Evolutionary conservation across 768 basidiomycete genomes (phyloP).

Genomic region (Russula vinacea): DNA sequence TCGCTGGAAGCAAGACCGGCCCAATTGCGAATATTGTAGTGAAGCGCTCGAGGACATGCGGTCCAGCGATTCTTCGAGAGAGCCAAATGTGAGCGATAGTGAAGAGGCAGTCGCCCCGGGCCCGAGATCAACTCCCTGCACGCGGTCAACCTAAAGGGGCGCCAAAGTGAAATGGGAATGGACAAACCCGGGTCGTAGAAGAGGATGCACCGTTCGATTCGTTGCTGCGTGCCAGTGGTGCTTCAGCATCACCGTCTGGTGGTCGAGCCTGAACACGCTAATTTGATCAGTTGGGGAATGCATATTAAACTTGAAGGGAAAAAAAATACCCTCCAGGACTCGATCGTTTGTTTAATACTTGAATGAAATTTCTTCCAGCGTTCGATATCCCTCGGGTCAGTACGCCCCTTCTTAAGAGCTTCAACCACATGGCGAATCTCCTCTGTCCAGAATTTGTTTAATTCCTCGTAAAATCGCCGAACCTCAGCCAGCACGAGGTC

Average conservation of each 20-base stretch:
- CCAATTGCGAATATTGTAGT: not conserved
- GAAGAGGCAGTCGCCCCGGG: not conserved
- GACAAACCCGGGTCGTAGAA: not conserved
- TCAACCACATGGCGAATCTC: not conserved
- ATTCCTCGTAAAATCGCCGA: conserved; percentile 3
- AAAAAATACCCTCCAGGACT: conserved; percentile 1
- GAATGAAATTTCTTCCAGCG: not conserved
- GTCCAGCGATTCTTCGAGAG: not conserved
- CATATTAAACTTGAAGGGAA: not conserved
- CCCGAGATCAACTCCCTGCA: not conserved
- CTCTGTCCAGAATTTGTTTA: conserved; percentile 4
- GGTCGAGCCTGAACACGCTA: too few species aligned
- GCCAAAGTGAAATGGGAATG: not conserved
- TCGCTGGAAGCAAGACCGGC: not conserved
- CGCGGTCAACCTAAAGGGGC: not conserved
- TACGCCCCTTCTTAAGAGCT: not conserved
- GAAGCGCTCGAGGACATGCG: not conserved
- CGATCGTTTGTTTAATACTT: not conserved
- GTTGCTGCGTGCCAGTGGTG: too few species aligned
- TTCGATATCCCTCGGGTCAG: not conserved
- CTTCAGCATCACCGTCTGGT: too few species aligned
- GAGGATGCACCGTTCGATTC: too few species aligned
- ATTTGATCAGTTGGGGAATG: not conserved
- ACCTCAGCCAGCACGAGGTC: not conserved
- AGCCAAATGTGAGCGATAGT: not conserved